These are phyloP conservation scores for Melampsora occidentalis DNA, from an alignment of 1,284 basidiomycete species.

Conservation along the genomic window DNA sequence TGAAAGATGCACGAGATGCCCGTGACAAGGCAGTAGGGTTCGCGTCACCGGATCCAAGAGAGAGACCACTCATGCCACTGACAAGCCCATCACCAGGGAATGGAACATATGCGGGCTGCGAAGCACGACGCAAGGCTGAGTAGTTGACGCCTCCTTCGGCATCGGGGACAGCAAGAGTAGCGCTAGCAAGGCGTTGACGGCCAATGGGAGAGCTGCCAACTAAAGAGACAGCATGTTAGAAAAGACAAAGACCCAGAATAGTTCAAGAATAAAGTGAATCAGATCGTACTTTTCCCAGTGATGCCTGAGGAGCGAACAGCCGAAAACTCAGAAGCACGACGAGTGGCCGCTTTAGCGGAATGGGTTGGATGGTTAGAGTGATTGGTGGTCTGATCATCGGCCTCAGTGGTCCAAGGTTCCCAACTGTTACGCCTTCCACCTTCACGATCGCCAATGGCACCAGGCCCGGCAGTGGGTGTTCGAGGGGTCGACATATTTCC, in stretches of 20 bases:
- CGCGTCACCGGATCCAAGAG: not conserved
- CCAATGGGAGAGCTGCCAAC: slow-evolving; percentile 28
- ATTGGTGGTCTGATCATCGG: slow-evolving; percentile 16
- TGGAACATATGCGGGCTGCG: slow-evolving; percentile 27
- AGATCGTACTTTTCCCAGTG: slow-evolving; percentile 12
- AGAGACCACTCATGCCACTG: slow-evolving; percentile 19
- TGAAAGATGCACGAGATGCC: slow-evolving; percentile 35
- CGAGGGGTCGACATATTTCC: slow-evolving; percentile 35
- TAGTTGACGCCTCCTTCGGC: slow-evolving; percentile 16
- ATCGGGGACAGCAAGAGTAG: slow-evolving; percentile 29
- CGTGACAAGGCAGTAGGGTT: slow-evolving; percentile 1
- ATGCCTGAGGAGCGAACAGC: slow-evolving; percentile 8
- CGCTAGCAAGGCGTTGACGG: slow-evolving; percentile 26
- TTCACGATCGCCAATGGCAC: slow-evolving; percentile 44
- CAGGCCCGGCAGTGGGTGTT: slow-evolving; percentile 42
- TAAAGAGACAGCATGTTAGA: not conserved
- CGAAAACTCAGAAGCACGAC: slow-evolving; percentile 39
- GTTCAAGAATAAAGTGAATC: not conserved
- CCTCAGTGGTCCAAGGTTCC: slow-evolving; percentile 41
- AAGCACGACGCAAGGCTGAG: slow-evolving; percentile 36
- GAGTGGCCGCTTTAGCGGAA: slow-evolving; percentile 25
- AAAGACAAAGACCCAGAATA: not conserved
- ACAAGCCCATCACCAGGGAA: slow-evolving; percentile 14
- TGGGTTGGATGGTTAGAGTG: slow-evolving; percentile 11
- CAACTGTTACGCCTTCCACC: slow-evolving; percentile 38